Conservation (phyloP, 495 filamentous ascomycete genomes). For the Penicillium pulvis region DNA sequence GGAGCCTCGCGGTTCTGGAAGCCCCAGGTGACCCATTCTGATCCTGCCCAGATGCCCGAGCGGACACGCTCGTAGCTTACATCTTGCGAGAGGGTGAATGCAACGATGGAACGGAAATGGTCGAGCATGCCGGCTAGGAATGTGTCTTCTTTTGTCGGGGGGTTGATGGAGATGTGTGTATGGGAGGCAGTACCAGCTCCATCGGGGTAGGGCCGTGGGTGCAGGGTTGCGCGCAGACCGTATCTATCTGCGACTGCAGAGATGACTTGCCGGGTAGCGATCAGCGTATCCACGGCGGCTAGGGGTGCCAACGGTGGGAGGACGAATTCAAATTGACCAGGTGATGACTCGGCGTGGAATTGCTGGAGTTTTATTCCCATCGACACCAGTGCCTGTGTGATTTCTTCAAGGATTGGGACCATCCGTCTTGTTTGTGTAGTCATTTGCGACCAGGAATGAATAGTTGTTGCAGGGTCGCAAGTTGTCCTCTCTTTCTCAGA, state of each 20-base stretch:
- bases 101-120: constrained; percentile 35
- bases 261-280: constrained; percentile 73
- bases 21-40: constrained; percentile 49
- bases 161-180: constrained; percentile 44
- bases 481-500: constrained; percentile 22
- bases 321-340: constrained; percentile 82
- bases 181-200: constrained; percentile 45
- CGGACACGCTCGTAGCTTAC: constrained; percentile 46
- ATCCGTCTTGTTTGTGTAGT: constrained; percentile 37
- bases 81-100: constrained; percentile 41
- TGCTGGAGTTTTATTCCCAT: constrained; percentile 70
- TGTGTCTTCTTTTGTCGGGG: constrained; percentile 26
- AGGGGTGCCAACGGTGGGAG: constrained; percentile 66
- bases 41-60: constrained; percentile 57
- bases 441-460: constrained; percentile 56
- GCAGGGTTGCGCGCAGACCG: constrained; percentile 69
- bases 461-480: constrained; percentile 30
- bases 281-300: constrained; percentile 69
- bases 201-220: constrained; percentile 66
- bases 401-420: constrained; percentile 64
- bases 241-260: constrained; percentile 40
- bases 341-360: constrained; percentile 75
- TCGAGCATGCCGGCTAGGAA: constrained; percentile 44
- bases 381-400: constrained; percentile 54
- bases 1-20: constrained; percentile 48